Evolutionary conservation across 1,284 basidiomycete genomes (phyloP), one percentile per base, ranked within the genome.

Genomic region (Fomitopsis betulina): DNA sequence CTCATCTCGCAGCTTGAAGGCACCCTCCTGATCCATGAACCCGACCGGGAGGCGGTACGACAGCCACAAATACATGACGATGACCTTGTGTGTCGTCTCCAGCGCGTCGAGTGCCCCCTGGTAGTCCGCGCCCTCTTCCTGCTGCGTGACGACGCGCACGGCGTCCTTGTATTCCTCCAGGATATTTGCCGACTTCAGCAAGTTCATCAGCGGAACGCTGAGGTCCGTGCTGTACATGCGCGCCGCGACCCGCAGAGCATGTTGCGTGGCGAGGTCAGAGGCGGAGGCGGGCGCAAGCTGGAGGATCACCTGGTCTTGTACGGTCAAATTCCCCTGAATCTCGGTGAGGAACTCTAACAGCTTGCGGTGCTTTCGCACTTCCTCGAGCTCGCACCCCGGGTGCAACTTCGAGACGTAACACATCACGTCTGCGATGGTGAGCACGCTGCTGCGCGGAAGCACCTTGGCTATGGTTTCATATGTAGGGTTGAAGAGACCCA

Each of bases 21-120:
- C 87, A 42, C 79, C 73, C 10, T 75, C 71, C 33, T 80, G 75
- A 37, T 90, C 81, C 17, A 82, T 76, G 70, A 93, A 98, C 12
- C 85, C 80, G 50, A 94, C 77, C 0, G 86, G 82, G 53, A 87
- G 81, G n/a, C 96, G 85, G 72, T 86, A 89, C 23, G 81, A 80
- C 58, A 97, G 79, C 96, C 96, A 99, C 55, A 94, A 77, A 72
- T 98, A 98, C 19, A 91, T 66, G 17, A 91, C 86, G 27, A 96
- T 70, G n/a, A 85, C 75, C 65, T 91, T 89, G 73, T 98, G 96
- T 56, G 95, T 73, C 2, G 81, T 79, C 73, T 98, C 96, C 38
- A 98, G 77, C n/a, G 71, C 52, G 15, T 63, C 54, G 58, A 68
- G 62, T 35, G 61, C 40, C 8, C 42, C 40, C 30, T 57, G 25